These are phyloP conservation scores for Saturnispora ahearnii DNA, from an alignment of 805 yeast genomes.

Conservation along the genomic window DNA sequence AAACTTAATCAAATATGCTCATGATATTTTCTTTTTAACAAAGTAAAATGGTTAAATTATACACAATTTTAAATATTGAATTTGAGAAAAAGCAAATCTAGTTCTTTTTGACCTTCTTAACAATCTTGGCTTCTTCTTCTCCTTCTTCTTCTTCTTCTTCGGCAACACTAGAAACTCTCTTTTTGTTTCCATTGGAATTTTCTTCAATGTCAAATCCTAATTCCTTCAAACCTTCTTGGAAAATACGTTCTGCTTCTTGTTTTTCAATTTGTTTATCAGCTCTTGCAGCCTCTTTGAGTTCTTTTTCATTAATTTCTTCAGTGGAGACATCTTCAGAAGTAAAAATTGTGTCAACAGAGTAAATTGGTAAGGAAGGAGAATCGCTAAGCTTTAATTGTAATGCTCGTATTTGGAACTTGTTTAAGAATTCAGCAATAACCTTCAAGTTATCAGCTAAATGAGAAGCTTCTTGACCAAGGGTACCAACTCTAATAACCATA, in stretches of 20 bases:
- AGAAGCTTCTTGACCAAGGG: slow-evolving; percentile 34
- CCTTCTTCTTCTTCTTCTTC: neutral
- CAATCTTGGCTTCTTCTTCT: neutral
- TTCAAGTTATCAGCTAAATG: slow-evolving; percentile 53
- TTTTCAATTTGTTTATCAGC: slow-evolving; percentile 24
- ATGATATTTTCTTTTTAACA: neutral
- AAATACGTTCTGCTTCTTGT: slow-evolving; percentile 35
- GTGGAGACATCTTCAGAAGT: slow-evolving; percentile 38
- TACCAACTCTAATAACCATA: slow-evolving; percentile 59
- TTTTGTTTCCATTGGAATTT: slow-evolving; percentile 39
- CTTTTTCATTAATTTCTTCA: slow-evolving; percentile 21
- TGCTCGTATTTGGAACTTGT: slow-evolving; percentile 39
- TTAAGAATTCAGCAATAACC: slow-evolving; percentile 42
- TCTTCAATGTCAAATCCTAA: slow-evolving; percentile 69
- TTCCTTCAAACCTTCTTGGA: slow-evolving; percentile 76
- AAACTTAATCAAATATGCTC: neutral
- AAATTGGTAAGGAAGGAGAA: slow-evolving; percentile 84
- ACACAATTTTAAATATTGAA: neutral
- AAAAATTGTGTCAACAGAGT: slow-evolving; percentile 49
- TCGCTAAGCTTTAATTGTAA: slow-evolving; percentile 54
- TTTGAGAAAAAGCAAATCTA: neutral
- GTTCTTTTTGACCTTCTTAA: slow-evolving; percentile 1
- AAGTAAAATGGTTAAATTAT: neutral
- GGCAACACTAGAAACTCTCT: slow-evolving; percentile 7
- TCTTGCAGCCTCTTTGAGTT: slow-evolving; percentile 24